Evolutionary conservation across 2,329 filamentous ascomycete genomes (phyloP).

Genomic region (Fusarium denticulatum): DNA sequence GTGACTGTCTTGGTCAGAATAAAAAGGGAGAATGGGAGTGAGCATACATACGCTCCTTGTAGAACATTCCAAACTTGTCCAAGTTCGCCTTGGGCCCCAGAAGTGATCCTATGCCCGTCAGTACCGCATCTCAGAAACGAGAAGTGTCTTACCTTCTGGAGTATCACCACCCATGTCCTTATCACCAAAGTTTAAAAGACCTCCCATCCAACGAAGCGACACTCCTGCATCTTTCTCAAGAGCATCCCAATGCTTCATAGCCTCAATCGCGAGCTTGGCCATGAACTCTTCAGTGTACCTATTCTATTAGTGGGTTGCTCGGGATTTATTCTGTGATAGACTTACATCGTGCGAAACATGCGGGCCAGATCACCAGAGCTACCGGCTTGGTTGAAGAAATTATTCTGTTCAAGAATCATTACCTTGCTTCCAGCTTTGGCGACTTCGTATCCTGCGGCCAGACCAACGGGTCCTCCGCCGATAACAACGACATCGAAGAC

Average conservation of each 20-base stretch:
- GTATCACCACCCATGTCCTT: not conserved
- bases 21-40: rapidly evolving
- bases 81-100: not conserved
- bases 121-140: rapidly evolving
- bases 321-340: rapidly evolving
- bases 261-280: constrained; percentile 14
- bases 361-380: constrained; percentile 23
- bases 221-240: constrained; percentile 24
- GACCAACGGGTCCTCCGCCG: constrained; percentile 18
- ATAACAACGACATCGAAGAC: constrained; percentile 19
- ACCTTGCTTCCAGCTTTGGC: constrained; percentile 18
- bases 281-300: constrained; percentile 32
- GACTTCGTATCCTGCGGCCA: constrained; percentile 29
- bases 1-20: not conserved
- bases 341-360: constrained; percentile 28
- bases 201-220: constrained; percentile 24
- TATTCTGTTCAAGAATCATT: constrained; percentile 25
- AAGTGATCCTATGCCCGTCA: not conserved
- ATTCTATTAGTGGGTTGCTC: rapidly evolving
- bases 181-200: constrained; percentile 33
- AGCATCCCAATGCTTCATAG: constrained; percentile 23
- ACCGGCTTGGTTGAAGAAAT: constrained; percentile 24
- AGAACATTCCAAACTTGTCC: constrained; percentile 4
- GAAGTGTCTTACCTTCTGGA: constrained; percentile 2
- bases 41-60: not conserved